phyloP scores from a whole-genome alignment of 345 rosid genomes.

The Rhodomyrtus tomentosa region DNA sequence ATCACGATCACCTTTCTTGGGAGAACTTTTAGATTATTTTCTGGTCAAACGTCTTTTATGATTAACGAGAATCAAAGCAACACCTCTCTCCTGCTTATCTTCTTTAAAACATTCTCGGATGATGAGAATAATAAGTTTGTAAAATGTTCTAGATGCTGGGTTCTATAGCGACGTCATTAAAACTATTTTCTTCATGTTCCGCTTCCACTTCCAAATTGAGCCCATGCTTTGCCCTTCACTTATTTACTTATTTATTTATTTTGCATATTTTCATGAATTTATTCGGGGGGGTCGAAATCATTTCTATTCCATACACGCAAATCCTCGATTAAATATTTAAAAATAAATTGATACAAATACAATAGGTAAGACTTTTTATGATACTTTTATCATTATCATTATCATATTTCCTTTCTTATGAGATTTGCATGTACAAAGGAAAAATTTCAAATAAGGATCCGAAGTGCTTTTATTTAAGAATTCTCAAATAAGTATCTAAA shows the following conservation, averaged over 20 bases:
- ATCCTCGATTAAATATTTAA: not conserved
- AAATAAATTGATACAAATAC: too few species aligned
- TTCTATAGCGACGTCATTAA: not conserved
- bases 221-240: not conserved
- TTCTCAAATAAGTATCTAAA: too few species aligned
- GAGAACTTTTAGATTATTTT: not conserved
- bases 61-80: not conserved
- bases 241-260: not conserved
- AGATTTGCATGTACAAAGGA: not conserved
- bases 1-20: not conserved
- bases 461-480: too few species aligned
- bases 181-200: not conserved
- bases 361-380: too few species aligned
- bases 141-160: not conserved
- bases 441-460: too few species aligned
- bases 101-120: not conserved
- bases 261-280: not conserved
- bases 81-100: not conserved
- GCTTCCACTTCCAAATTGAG: not conserved
- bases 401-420: not conserved
- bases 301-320: not conserved
- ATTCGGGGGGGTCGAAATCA: not conserved
- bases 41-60: not conserved
- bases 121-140: not conserved
- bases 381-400: not conserved